Base-by-base conservation (phyloP, 257 asterid genomes). In the Knoxia roxburghii region DNA sequence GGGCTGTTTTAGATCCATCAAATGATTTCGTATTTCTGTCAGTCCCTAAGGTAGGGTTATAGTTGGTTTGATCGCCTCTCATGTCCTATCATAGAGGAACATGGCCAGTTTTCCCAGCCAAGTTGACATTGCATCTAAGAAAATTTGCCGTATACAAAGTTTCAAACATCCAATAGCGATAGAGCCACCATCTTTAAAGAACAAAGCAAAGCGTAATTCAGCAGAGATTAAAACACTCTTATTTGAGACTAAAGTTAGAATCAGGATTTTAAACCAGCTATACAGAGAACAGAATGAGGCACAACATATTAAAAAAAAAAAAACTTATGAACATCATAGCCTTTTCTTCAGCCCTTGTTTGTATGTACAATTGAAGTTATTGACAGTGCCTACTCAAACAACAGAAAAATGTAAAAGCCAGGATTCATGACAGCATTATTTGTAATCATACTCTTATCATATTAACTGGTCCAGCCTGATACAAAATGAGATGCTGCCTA, bases 401-500 rank as follows among this genome's bases (percentile, higher is more conserved):
- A 56, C 20, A 2, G 39, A 33, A 33, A 3, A 33, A 33, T 33
- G 6, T 54, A 26, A 54, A 2, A 21, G 23, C 9, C 0, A 23
- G 57, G 11, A 12, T 53, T 11, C 33, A 14, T 12, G n/a, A 29
- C 21, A 4, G 61, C 39, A 7, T n/a, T n/a, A n/a, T n/a, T n/a
- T n/a, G n/a, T n/a, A n/a, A n/a, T n/a, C n/a, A 46, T 21, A 56
- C 6, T 30, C 50, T 29, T 68, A 69, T 29, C 64, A 68, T 74
- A 81, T 1, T 73, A 63, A 62, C n/a, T 72, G 80, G 62, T 56
- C 83, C 89, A 61, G 77, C 70, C 65, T 84, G 86, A 81, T 74
- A 84, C 20, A 82, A 77, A n/a, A 83, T 79, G 66, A 86, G 94
- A 66, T 79, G 82, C 37, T 84, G 82, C 69, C 85, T 82, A 10